Conservation (phyloP, 1,284 basidiomycete species). For the Kwoniella shivajii region DNA sequence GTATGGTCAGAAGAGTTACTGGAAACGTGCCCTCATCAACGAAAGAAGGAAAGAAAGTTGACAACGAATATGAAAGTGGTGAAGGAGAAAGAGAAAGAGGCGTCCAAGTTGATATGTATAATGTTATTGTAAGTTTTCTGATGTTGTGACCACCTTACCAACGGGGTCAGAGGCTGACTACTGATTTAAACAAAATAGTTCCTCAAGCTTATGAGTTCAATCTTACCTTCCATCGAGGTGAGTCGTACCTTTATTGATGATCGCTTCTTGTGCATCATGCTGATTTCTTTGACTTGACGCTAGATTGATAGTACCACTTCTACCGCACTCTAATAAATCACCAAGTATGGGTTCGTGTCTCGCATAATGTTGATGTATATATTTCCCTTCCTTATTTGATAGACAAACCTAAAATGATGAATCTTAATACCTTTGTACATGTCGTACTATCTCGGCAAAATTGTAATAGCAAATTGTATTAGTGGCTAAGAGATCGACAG, state of each 20-base stretch:
- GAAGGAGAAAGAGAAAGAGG: slow-evolving; percentile 70
- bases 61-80: slow-evolving; percentile 52
- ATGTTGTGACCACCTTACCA: neutral
- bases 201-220: slow-evolving; percentile 88
- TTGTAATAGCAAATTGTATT: no score
- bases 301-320: slow-evolving; percentile 76
- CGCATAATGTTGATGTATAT: no score
- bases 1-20: slow-evolving; percentile 70
- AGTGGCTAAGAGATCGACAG: no score
- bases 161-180: neutral
- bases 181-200: slow-evolving; percentile 59
- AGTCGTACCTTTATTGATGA: slow-evolving; percentile 18
- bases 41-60: slow-evolving; percentile 57
- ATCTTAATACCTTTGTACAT: no score
- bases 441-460: no score
- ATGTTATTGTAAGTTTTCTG: slow-evolving; percentile 65
- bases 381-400: no score
- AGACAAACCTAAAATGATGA: no score
- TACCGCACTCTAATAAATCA: slow-evolving; percentile 13
- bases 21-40: slow-evolving; percentile 48
- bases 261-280: neutral
- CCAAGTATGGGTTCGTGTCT: no score
- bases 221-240: slow-evolving; percentile 80
- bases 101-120: slow-evolving; percentile 91
- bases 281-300: neutral